Percentiles rank a stretch among this genome's conserved stretches.
phyloP scores from a whole-genome alignment of 805 yeast species.

The Ogataea saltuana region DNA sequence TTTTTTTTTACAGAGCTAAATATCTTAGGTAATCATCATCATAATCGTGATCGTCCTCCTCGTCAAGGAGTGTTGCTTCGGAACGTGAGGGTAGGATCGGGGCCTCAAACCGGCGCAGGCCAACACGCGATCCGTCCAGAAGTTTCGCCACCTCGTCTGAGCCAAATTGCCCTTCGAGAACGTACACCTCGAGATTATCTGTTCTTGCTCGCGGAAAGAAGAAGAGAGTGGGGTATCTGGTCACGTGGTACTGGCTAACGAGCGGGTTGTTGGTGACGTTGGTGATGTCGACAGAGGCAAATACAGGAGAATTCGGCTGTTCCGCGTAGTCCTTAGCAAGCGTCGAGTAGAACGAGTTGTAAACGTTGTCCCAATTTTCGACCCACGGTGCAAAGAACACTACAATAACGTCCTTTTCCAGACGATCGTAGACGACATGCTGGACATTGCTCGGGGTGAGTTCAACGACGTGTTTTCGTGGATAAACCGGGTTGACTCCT shows the following conservation, averaged over 20 bases:
- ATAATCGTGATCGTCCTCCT: constrained; percentile 24
- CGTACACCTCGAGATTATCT: constrained; percentile 16
- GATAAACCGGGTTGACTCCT: constrained; percentile 37
- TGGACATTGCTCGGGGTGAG: constrained; percentile 20
- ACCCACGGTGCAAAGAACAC: constrained; percentile 41
- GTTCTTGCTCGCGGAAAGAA: constrained; percentile 20
- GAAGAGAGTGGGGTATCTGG: constrained; percentile 36
- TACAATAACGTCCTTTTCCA: constrained; percentile 28
- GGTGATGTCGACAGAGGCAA: constrained; percentile 39
- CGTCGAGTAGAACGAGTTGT: constrained; percentile 35
- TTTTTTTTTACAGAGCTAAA: background rate
- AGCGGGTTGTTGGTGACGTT: constrained; percentile 29
- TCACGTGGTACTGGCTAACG: constrained; percentile 30
- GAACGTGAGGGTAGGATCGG: no score
- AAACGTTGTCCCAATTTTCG: constrained; percentile 35
- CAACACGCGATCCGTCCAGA: constrained; percentile 35
- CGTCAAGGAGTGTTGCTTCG: no score
- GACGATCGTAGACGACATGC: constrained; percentile 13
- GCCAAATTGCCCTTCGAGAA: constrained; percentile 27
- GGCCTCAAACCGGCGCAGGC: constrained; percentile 27
- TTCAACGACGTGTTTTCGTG: constrained; percentile 21
- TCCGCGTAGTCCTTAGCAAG: constrained; percentile 31
- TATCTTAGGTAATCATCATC: constrained; percentile 15
- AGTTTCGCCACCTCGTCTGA: constrained; percentile 30
- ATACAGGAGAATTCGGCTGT: constrained; percentile 22